Evolutionary conservation across 192 early-diverging fungal genomes (phyloP), one percentile per base, ranked within the genome.

Genomic region (Phycomyces blakesleeanus): DNA sequence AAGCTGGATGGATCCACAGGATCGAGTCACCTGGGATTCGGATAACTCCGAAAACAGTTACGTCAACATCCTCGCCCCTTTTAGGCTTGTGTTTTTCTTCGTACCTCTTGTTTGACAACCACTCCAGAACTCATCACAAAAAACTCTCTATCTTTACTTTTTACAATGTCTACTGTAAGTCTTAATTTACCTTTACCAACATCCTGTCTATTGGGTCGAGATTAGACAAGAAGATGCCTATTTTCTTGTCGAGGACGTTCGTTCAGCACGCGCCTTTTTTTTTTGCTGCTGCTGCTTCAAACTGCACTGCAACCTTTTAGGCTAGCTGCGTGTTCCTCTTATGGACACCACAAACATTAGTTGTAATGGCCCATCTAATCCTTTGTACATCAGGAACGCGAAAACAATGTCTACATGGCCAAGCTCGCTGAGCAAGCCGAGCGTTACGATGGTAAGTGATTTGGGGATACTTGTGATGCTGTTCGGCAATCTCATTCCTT

Each of bases 401-500:
- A 85, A 66, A 87, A 93, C 76, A 86, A 89, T 78, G 96, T 95
- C 64, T 98, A 95, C 87, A 93, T 95, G 92, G 94, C 94, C 83
- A 96, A 96, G 88, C 89, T 98, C 72, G 89, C 94, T 69, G 96
- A 98, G 82, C 96, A 98, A 75, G 88, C 88, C 63, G 88, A 89
- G 71, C 77, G 88, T 59, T 89, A 89, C 69, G 88, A 89, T 77
- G 87, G 87, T 88, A 76, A 69, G 21, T 3, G 27, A 12, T 29
- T 1, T 15, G 44, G 16, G 18, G 49, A 21, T 15, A 49, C 12
- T 39, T 27, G n/a, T 61, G 29, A 7, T 9, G 8, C 12, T 18
- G 29, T 61, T 24, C 12, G 7, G 15, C 49, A 39, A 39, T 21
- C 59, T 67, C 53, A 62, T 67, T 37, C 51, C 51, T 47, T 69